Evolutionary conservation across 768 basidiomycete species (phyloP).

Genomic region (Leccinum incarnatum): DNA sequence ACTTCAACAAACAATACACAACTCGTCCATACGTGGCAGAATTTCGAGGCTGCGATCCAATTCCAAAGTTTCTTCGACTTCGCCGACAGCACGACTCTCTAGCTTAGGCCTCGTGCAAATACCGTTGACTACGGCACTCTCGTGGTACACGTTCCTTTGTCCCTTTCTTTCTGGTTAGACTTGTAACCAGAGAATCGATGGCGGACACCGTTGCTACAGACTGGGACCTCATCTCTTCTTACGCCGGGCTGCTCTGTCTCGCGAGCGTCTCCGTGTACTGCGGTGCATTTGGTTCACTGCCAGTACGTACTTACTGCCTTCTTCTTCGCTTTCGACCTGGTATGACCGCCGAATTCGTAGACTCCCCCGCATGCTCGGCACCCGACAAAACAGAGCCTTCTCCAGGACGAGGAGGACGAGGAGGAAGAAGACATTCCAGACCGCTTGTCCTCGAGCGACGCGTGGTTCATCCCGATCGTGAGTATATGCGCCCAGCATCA

Average conservation of each 20-base stretch:
- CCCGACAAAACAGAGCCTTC: slow-evolving; percentile 10
- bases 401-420: slow-evolving; percentile 47
- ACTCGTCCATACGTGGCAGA: slow-evolving; percentile 13
- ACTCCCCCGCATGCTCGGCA: not conserved
- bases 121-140: not conserved
- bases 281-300: slow-evolving; percentile 66
- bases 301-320: slow-evolving; percentile 41
- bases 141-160: slow-evolving; percentile 1
- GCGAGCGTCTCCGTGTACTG: slow-evolving; percentile 67
- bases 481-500: slow-evolving; percentile 26
- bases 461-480: slow-evolving; percentile 75
- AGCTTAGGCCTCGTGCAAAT: not conserved
- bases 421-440: slow-evolving; percentile 53
- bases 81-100: not conserved
- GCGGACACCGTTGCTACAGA: slow-evolving; percentile 27
- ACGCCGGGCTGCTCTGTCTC: slow-evolving; percentile 62
- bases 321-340: not conserved
- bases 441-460: slow-evolving; percentile 63
- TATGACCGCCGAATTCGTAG: slow-evolving; percentile 9
- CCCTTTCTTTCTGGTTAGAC: not conserved
- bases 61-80: not conserved
- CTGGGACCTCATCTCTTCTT: slow-evolving; percentile 65
- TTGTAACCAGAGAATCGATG: slow-evolving; percentile 5
- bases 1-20: slow-evolving; percentile 16
- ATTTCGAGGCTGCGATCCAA: not conserved